Base-by-base conservation (phyloP, 1,284 basidiomycete species). In the Pisolithus thermaeus region DNA sequence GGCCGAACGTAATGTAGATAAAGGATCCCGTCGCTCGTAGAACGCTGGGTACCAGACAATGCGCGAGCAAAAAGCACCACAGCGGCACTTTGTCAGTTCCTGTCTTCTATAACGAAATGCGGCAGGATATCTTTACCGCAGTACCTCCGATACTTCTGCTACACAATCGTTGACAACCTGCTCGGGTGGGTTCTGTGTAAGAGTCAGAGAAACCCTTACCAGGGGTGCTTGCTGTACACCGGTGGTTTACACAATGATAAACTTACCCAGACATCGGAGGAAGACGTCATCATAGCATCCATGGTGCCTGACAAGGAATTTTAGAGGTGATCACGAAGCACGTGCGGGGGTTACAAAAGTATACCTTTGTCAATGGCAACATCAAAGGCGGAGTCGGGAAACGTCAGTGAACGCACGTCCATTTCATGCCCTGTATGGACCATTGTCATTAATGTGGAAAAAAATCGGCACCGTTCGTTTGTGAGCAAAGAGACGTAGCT, bases 281-380 rank as follows among this genome's bases (percentile, higher is more conserved):
- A 91, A 0, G 80, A 78, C 0, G 92, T 88, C 80, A 95, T 83
- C 87, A 97, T 90, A 0, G 92, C 91, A 66, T 95, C 93, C 91
- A 96, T 94, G 0, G 92, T 95, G 54, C 83, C 83, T 84, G 50
- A 40, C 25, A 12, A n/a, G 12, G 45, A 22, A 14, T 12, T 22
- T 39, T 16, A 50, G 38, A 54, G 50, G 20, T 20, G 32, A 16
- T 32, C 48, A 44, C 41, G 12, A 8, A 28, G 7, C 22, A n/a
- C 20, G 8, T 9, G 4, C 28, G 35, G 6, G 4, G 23, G 25
- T 14, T 20, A 9, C 23, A 25, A 7, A 25, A 16, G 37, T 57
- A 18, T 54, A 78, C 89, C 92, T 79, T 96, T 97, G 70, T 97
- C 93, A 46, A 97, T 87, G 0, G 85, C 90, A 40, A 96, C 73